Evolutionary conservation across 306 rosid species (phyloP).

Genomic region (Corylus americana): DNA sequence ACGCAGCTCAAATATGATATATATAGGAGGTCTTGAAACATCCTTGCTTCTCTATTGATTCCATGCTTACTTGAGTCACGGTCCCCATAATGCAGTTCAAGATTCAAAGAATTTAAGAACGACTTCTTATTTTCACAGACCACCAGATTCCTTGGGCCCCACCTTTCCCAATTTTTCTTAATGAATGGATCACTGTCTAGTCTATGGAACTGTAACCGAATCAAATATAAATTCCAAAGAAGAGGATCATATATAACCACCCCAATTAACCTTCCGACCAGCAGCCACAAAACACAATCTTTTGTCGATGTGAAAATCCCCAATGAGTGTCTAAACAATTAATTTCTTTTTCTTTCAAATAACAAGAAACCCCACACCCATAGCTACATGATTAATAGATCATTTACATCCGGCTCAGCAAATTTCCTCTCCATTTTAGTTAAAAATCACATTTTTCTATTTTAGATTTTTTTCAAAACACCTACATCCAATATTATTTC

Average conservation of each 20-base stretch:
- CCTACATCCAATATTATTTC: too few species aligned
- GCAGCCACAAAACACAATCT: background rate
- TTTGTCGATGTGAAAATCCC: background rate
- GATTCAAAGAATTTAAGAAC: background rate
- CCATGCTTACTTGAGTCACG: background rate
- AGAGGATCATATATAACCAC: background rate
- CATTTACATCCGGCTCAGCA: too few species aligned
- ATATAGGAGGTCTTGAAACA: constrained; percentile 4
- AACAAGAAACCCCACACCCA: too few species aligned
- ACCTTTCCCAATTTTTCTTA: background rate
- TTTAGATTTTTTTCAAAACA: too few species aligned
- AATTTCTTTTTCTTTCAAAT: background rate
- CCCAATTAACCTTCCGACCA: background rate
- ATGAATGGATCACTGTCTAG: too few species aligned
- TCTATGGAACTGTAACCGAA: background rate
- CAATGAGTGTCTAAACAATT: background rate
- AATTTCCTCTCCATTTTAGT: too few species aligned
- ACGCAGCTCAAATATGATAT: background rate
- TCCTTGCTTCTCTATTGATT: background rate
- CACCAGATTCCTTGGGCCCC: background rate
- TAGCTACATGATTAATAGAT: too few species aligned
- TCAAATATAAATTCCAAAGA: background rate
- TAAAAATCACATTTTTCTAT: too few species aligned
- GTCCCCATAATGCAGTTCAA: background rate
- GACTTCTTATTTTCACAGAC: background rate